phyloP scores from a whole-genome alignment of 371 early-diverging fungal species.

The Phascolomyces articulosus region DNA sequence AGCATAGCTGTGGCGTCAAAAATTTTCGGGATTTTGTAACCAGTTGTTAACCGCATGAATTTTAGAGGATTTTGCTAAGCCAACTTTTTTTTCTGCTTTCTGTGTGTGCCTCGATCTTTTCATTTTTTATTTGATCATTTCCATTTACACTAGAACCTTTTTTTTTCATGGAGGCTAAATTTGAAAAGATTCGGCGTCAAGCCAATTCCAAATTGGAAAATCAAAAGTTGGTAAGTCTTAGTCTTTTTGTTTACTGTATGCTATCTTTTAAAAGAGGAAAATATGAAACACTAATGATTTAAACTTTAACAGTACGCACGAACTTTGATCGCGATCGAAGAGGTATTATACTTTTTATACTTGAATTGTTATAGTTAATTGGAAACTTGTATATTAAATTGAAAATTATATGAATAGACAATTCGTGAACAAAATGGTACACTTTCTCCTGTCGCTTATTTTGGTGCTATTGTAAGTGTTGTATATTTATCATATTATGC shows the following conservation, averaged over 20 bases:
- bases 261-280: too few relatives aligned
- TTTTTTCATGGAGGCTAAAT: slow-evolving; percentile 49
- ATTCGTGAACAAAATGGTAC: slow-evolving; percentile 74
- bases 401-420: slow-evolving; percentile 44
- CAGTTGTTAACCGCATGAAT: background rate
- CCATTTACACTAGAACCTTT: background rate
- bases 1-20: too few relatives aligned
- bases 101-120: background rate
- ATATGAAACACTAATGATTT: background rate
- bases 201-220: slow-evolving; percentile 81
- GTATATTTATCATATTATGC: too few relatives aligned
- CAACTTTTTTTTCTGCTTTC: background rate
- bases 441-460: slow-evolving; percentile 82
- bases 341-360: slow-evolving; percentile 40
- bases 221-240: slow-evolving; percentile 66
- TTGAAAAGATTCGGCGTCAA: slow-evolving; percentile 64
- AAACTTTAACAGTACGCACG: slow-evolving; percentile 58
- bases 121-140: background rate
- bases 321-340: slow-evolving; percentile 87
- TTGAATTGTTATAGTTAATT: background rate
- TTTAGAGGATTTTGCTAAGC: background rate
- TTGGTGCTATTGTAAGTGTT: slow-evolving; percentile 78
- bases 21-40: too few relatives aligned
- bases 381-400: background rate
- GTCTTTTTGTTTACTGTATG: background rate